A percentile compares a stretch with the other conserved stretches of the same genome.
Evolutionary conservation across 257 asterid genomes (phyloP).

Genomic region (Penstemon newberryi): DNA sequence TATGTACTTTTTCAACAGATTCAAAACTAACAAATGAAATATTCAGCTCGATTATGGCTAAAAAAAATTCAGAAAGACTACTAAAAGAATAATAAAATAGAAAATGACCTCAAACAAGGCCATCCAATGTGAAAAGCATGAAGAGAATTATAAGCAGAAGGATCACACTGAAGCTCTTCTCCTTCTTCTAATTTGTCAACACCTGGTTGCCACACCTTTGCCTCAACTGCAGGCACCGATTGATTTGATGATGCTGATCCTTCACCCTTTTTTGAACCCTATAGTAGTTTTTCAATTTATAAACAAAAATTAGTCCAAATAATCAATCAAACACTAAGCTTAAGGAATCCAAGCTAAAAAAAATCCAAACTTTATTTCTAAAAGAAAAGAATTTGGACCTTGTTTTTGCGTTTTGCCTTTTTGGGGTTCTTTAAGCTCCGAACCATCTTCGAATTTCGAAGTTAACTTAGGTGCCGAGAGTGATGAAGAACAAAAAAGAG

Average conservation of each 20-base stretch:
- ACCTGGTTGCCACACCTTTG: slow-evolving; percentile 92
- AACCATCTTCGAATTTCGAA: slow-evolving; percentile 42
- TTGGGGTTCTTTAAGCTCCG: slow-evolving; percentile 74
- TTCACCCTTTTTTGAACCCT: slow-evolving; percentile 62
- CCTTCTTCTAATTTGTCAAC: slow-evolving; percentile 87
- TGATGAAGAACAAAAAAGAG: background rate
- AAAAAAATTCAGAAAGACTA: no score
- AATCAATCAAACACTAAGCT: background rate
- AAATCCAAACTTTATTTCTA: slow-evolving; percentile 1
- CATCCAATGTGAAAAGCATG: slow-evolving; percentile 87
- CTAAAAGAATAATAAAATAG: background rate
- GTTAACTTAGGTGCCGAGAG: background rate
- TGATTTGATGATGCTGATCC: slow-evolving; percentile 53
- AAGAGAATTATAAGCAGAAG: slow-evolving; percentile 80
- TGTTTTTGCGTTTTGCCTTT: slow-evolving; percentile 68
- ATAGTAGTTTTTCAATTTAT: background rate
- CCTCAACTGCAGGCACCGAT: slow-evolving; percentile 42
- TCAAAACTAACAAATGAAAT: no score
- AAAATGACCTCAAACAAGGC: slow-evolving; percentile 79
- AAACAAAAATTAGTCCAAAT: background rate
- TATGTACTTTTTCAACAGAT: no score
- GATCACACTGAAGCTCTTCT: slow-evolving; percentile 91
- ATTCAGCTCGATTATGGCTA: no score
- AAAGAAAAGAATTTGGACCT: slow-evolving; percentile 39
- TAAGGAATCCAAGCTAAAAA: background rate